phyloP scores from a whole-genome alignment of 139 green algal species.

The Pseudopediastrum boryanum region DNA sequence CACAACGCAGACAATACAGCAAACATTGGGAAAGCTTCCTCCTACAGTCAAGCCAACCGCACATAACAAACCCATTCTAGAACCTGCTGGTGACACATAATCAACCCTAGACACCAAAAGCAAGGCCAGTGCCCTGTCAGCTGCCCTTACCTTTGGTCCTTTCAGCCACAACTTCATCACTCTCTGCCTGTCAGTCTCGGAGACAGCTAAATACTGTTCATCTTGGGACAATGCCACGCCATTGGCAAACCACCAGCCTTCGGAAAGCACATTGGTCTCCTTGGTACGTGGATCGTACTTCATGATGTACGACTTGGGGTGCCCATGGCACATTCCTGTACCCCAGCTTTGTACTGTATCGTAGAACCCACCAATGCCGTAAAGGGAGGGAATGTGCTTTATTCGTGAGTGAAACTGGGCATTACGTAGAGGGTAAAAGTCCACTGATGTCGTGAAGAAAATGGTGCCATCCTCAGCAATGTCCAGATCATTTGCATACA shows the following conservation, averaged over 20 bases:
- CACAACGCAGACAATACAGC: too few species aligned
- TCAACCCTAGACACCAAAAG: too few species aligned
- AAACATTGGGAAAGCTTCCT: too few species aligned
- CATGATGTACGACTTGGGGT: slow-evolving; percentile 49
- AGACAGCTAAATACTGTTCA: slow-evolving; percentile 56
- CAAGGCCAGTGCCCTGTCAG: too few species aligned
- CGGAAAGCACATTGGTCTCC: slow-evolving; percentile 44
- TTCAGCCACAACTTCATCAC: slow-evolving; percentile 56
- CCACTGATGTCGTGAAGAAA: slow-evolving; percentile 62
- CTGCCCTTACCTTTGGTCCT: slow-evolving; percentile 49
- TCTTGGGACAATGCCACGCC: slow-evolving; percentile 66
- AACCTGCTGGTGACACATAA: too few species aligned
- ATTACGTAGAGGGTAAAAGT: too few species aligned
- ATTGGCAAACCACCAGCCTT: slow-evolving; percentile 66
- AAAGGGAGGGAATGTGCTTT: slow-evolving; percentile 17
- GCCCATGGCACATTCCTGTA: slow-evolving; percentile 32
- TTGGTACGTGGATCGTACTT: slow-evolving; percentile 52
- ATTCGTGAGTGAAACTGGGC: slow-evolving; percentile 4
- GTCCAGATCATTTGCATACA: slow-evolving; percentile 75
- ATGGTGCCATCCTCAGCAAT: slow-evolving; percentile 61
- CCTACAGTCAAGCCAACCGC: too few species aligned
- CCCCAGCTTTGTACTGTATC: slow-evolving; percentile 35
- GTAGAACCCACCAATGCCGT: slow-evolving; percentile 15
- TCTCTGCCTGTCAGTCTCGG: slow-evolving; percentile 45
- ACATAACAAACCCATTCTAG: too few species aligned